Evolutionary conservation across 2,329 filamentous ascomycete species (phyloP).

Genomic region (Cercospora canescens): DNA sequence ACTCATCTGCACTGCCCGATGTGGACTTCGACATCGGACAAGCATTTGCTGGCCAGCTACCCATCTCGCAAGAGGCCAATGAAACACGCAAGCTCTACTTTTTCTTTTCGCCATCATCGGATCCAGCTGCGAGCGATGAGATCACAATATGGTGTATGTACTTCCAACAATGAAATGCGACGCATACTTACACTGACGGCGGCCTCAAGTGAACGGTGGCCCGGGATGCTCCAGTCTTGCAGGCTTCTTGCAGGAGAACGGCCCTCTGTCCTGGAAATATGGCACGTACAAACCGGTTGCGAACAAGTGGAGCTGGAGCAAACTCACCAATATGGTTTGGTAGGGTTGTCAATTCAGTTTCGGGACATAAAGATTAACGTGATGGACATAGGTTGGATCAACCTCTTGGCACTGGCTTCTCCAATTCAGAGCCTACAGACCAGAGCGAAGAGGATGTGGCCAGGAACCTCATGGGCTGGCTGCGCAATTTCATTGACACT

Average conservation of each 20-base stretch:
- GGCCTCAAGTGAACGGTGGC: conserved; percentile 33
- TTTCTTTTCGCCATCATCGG: conserved; percentile 51
- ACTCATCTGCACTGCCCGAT: conserved; percentile 32
- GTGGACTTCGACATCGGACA: conserved; percentile 38
- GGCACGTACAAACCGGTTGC: conserved; percentile 41
- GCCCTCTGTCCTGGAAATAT: conserved; percentile 46
- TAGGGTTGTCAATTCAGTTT: too few relatives aligned
- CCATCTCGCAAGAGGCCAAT: conserved; percentile 31
- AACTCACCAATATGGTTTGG: conserved; percentile 76
- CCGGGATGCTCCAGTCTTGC: conserved; percentile 27
- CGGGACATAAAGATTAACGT: neutral
- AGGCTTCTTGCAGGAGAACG: conserved; percentile 26
- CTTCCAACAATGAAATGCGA: neutral
- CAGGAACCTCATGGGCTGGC: conserved; percentile 45
- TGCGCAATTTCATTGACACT: conserved; percentile 52
- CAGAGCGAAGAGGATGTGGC: conserved; percentile 46
- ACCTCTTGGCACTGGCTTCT: conserved; percentile 45
- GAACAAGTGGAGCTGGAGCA: conserved; percentile 52
- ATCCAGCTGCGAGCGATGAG: conserved; percentile 45
- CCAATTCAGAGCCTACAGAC: conserved; percentile 32
- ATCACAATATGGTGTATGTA: conserved; percentile 35
- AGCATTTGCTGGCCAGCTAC: conserved; percentile 35
- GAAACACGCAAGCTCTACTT: conserved; percentile 44
- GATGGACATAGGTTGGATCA: conserved; percentile 44
- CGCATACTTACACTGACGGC: neutral